A percentile compares a stretch with the other conserved stretches of the same genome.
These are phyloP conservation scores for Hymenoscyphus albidus DNA, from an alignment of 2,329 filamentous ascomycete species.

Conservation along the genomic window DNA sequence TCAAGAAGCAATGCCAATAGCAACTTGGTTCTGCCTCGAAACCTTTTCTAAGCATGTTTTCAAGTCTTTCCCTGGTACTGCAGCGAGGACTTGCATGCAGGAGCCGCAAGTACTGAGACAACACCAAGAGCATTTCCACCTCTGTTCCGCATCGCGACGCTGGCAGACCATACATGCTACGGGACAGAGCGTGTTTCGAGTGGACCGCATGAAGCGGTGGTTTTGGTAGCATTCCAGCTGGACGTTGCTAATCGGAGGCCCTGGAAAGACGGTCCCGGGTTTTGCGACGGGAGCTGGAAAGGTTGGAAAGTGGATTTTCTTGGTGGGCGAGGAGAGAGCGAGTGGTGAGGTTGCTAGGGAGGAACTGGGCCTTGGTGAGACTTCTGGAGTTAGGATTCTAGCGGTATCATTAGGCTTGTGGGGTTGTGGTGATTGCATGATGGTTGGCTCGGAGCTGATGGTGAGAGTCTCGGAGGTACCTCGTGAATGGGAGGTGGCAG, in stretches of 20 bases:
- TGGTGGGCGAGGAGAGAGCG: constrained; percentile 14
- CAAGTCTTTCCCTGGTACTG: constrained; percentile 29
- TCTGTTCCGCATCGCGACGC: constrained; percentile 27
- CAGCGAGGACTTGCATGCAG: constrained; percentile 31
- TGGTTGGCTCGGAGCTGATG: constrained; percentile 26
- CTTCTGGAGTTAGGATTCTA: constrained; percentile 26
- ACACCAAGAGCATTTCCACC: constrained; percentile 35
- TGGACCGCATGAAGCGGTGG: constrained; percentile 31
- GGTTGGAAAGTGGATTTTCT: constrained; percentile 23
- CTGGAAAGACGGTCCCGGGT: constrained; percentile 23
- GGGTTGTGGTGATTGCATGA: constrained; percentile 28
- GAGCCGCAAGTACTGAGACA: constrained; percentile 32
- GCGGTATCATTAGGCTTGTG: constrained; percentile 22
- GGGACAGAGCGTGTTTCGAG: constrained; percentile 30
- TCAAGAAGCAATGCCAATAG: background rate
- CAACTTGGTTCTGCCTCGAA: constrained; percentile 10
- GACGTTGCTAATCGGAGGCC: constrained; percentile 21
- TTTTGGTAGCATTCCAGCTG: constrained; percentile 34
- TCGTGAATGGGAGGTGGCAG: constrained; percentile 20
- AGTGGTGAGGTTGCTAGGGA: constrained; percentile 18
- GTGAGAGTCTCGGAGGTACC: constrained; percentile 29
- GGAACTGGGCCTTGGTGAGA: constrained; percentile 16
- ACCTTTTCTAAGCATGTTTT: constrained; percentile 24
- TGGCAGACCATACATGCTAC: constrained; percentile 35
- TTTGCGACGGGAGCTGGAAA: constrained; percentile 15